A percentile compares a stretch with the other conserved stretches of the same genome.
phyloP scores from a whole-genome alignment of 257 asterid species.

The Gynochthodes officinalis region DNA sequence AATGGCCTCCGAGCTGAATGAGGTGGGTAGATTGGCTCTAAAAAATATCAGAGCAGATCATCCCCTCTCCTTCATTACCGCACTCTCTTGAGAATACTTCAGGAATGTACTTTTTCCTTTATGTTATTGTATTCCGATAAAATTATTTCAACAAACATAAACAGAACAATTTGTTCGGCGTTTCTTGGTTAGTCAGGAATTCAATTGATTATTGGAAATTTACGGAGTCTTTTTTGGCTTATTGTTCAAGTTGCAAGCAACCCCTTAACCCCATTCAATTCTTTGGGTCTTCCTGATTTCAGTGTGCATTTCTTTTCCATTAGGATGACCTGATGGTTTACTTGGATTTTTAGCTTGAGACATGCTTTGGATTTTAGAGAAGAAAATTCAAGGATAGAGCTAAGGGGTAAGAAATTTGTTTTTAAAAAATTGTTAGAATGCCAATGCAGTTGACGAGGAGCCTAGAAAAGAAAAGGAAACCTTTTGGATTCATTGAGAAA shows the following conservation, averaged over 20 bases:
- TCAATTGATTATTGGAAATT: conserved; percentile 22
- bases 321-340: background rate
- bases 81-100: conserved; percentile 12
- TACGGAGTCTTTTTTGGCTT: background rate
- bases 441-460: too few relatives aligned
- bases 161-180: conserved; percentile 11
- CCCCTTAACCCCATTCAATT: too few relatives aligned
- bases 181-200: conserved; percentile 13
- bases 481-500: background rate
- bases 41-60: conserved; percentile 8
- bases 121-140: conserved; percentile 7
- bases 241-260: background rate
- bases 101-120: conserved; percentile 10
- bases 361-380: background rate
- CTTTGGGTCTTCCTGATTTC: too few relatives aligned
- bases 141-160: conserved; percentile 21
- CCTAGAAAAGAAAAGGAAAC: background rate
- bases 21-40: conserved; percentile 8
- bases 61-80: background rate
- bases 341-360: background rate
- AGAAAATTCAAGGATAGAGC: too few relatives aligned
- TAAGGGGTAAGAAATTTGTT: too few relatives aligned
- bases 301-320: background rate
- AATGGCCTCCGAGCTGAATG: conserved; percentile 1
- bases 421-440: too few relatives aligned